Evolutionary conservation across 495 filamentous ascomycete species (phyloP).

Genomic region (Penicillium tannophilum): DNA sequence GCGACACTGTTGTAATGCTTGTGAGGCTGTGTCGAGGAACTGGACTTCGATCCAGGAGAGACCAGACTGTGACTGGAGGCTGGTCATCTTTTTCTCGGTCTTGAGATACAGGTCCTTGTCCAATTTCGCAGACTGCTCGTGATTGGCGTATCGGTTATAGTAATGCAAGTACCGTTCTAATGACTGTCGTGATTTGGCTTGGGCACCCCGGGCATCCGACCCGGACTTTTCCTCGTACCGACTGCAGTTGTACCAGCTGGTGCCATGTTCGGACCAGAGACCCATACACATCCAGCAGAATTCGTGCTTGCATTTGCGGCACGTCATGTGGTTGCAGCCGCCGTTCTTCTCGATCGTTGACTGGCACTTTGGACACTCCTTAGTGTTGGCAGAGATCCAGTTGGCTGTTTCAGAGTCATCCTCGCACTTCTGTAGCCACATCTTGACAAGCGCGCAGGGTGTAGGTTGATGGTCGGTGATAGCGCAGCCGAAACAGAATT

Average conservation of each 20-base stretch:
- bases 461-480: conserved; percentile 89
- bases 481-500: conserved; percentile 97
- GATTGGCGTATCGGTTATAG: conserved; percentile 98
- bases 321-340: conserved; percentile 99
- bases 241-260: conserved; percentile 99
- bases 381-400: conserved; percentile 99
- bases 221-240: conserved; percentile 95
- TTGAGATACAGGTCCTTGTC: conserved; percentile 95
- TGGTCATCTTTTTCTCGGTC: conserved; percentile 98
- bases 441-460: conserved; percentile 88
- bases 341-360: conserved; percentile 99
- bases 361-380: conserved; percentile 92
- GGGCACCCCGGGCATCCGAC: conserved; percentile 81
- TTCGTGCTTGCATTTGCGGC: conserved; percentile 96
- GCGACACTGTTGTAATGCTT: conserved; percentile 91
- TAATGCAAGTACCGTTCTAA: conserved; percentile 96
- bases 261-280: conserved; percentile 96
- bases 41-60: conserved; percentile 99
- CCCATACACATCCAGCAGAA: conserved; percentile 99
- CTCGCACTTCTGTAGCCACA: conserved; percentile 97
- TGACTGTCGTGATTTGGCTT: conserved; percentile 85
- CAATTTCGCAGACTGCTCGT: conserved; percentile 95
- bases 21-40: conserved; percentile 89
- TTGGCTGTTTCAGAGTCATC: conserved; percentile 98
- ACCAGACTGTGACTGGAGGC: conserved; percentile 85